Conservation (phyloP, 345 rosid genomes). For the Aegle marmelos region DNA sequence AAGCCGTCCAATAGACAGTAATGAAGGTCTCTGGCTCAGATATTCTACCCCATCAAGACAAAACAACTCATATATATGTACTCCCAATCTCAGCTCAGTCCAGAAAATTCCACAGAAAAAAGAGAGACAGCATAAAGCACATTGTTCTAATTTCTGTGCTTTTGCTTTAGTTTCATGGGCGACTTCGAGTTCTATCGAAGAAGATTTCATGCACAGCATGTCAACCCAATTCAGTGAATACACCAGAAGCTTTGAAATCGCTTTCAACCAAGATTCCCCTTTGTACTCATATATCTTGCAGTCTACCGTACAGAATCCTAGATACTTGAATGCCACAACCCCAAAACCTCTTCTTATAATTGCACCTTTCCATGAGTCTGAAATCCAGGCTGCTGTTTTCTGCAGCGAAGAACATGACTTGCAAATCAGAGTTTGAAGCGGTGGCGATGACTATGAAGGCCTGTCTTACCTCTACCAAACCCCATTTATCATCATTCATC, state of each 20-base stretch:
- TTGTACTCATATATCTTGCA: slow-evolving; percentile 25
- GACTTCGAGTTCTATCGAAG: background rate
- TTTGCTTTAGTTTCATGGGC: slow-evolving; percentile 4
- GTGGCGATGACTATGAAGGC: slow-evolving; percentile 63
- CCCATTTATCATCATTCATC: slow-evolving; percentile 43
- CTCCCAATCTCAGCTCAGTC: too few relatives aligned
- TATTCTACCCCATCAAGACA: background rate
- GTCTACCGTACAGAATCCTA: slow-evolving; percentile 34
- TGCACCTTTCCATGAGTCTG: slow-evolving; percentile 34
- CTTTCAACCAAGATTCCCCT: slow-evolving; percentile 31
- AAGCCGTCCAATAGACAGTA: background rate
- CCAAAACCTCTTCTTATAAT: slow-evolving; percentile 32
- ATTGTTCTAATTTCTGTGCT: slow-evolving; percentile 16
- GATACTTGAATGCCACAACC: slow-evolving; percentile 28
- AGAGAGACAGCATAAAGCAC: slow-evolving; percentile 10
- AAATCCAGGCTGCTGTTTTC: slow-evolving; percentile 41
- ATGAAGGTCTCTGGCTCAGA: background rate
- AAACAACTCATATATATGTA: background rate
- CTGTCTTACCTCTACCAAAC: slow-evolving; percentile 33
- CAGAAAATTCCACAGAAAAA: too few relatives aligned
- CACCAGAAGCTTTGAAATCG: slow-evolving; percentile 24
- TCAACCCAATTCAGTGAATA: slow-evolving; percentile 22
- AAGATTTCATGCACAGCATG: slow-evolving; percentile 35
- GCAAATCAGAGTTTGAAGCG: slow-evolving; percentile 46
- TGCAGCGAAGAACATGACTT: slow-evolving; percentile 30